Evolutionary conservation across 2,329 filamentous ascomycete genomes (phyloP), one percentile per base, ranked within the genome.

Genomic region (Trichothecium roseum): DNA sequence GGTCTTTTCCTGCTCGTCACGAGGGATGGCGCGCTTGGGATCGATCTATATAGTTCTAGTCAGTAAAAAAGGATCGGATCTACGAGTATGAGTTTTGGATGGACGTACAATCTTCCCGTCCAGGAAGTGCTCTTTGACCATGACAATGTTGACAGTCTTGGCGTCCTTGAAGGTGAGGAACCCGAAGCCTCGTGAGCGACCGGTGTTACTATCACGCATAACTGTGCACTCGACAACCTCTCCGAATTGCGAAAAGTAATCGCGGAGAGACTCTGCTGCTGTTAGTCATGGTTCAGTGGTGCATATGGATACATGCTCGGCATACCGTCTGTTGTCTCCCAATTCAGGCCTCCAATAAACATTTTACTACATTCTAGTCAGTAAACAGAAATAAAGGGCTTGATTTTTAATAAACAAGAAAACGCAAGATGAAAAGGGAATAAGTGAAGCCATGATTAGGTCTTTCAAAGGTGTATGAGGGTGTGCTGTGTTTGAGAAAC

Each of bases 121-220:
- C 16, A 98, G 73, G 49, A 89, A 94, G 59, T 98, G 91, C 57
- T 98, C 91, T 63, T 98, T 98, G 43, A 98, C 91, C 91, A 98
- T 98, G 44, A 98, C 91, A 46, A 87, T 94, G 56, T 98, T 98
- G 46, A 98, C 91, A 4, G 86, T 94, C 65, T 94, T 94, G 32
- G 91, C 83, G 53, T 98, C 91, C 56, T 85, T 93, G 69, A 98
- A 98, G 1, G 91, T 98, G 42, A 98, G 69, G 63, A 98, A 98
- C 20, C 91, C 91, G 50, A 98, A 98, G 17, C 91, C 91, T 60
- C 91, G 78, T 20, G 91, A 96, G 43, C 91, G 80, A 30, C 91
- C 91, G 8, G 87, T 94, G 34, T 84, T 83, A 42, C 87, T 88
- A 60, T 98, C 91, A 45, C 91, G 78, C 91, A 98, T 98, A n/a